Evolutionary conservation across 257 asterid genomes (phyloP).

Genomic region (Penstemon newberryi): DNA sequence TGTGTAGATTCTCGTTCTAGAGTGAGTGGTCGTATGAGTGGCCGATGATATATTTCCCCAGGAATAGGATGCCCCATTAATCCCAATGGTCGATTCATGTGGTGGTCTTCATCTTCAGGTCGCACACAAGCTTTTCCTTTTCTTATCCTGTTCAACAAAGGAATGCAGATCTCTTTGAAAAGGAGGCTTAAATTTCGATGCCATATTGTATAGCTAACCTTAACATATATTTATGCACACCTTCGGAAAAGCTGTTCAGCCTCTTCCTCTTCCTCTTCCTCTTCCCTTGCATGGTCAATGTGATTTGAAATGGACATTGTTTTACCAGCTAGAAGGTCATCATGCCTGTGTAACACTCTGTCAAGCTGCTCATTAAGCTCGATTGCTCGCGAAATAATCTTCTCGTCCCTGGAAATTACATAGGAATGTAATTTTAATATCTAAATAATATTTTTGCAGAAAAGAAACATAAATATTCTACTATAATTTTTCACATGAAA

Average conservation of each 20-base stretch:
- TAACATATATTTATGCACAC: conserved; percentile 32
- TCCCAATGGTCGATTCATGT: conserved; percentile 46
- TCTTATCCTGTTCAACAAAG: conserved; percentile 55
- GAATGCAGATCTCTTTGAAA: conserved; percentile 7
- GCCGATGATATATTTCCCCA: conserved; percentile 66
- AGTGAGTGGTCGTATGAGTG: conserved; percentile 45
- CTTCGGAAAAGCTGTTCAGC: conserved; percentile 82
- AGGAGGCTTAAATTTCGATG: not conserved
- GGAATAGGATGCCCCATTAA: conserved; percentile 58
- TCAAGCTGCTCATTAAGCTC: conserved; percentile 93
- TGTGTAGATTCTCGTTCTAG: conserved; percentile 42
- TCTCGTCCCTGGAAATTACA: conserved; percentile 48
- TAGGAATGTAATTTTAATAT: not conserved
- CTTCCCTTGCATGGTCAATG: conserved; percentile 45
- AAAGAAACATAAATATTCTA: not conserved
- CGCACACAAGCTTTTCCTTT: conserved; percentile 89
- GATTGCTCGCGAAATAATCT: conserved; percentile 57
- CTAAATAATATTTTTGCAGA: conserved; percentile 4
- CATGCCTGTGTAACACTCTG: conserved; percentile 70
- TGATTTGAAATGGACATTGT: conserved; percentile 54
- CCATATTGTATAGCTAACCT: not conserved
- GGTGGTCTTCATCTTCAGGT: conserved; percentile 62
- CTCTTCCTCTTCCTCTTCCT: conserved; percentile 86
- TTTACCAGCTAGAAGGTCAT: conserved; percentile 60
- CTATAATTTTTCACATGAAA: not conserved